These are phyloP conservation scores for Darksidea phi DNA, from an alignment of 495 filamentous ascomycete species.

Conservation along the genomic window DNA sequence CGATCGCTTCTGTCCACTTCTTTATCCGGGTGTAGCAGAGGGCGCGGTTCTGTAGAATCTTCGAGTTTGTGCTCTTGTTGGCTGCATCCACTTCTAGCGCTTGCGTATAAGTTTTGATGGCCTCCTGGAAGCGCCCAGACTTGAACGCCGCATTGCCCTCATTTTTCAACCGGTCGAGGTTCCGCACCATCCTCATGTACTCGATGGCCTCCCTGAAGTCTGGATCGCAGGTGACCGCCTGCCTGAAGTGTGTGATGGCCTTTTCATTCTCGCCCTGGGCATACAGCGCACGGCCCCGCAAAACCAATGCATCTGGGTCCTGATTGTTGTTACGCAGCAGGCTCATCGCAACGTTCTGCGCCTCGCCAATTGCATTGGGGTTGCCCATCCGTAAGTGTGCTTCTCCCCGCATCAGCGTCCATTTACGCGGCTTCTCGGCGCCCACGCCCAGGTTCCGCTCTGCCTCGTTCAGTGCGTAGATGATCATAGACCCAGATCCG, in stretches of 20 bases:
- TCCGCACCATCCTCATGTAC: constrained; percentile 80
- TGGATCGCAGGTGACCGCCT: constrained; percentile 86
- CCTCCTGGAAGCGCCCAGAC: constrained; percentile 70
- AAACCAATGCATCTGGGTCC: constrained; percentile 89
- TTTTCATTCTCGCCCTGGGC: constrained; percentile 91
- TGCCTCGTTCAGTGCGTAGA: constrained; percentile 88
- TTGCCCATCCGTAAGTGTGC: constrained; percentile 94
- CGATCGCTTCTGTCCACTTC: constrained; percentile 72
- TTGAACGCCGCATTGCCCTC: constrained; percentile 92
- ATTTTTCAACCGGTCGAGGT: constrained; percentile 89
- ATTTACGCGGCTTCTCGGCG: constrained; percentile 80
- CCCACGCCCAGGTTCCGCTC: constrained; percentile 71
- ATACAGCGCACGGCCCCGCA: constrained; percentile 85
- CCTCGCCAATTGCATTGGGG: constrained; percentile 82
- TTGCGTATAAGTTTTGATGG: constrained; percentile 77
- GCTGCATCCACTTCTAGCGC: constrained; percentile 83
- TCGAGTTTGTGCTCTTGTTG: constrained; percentile 92
- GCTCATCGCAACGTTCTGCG: constrained; percentile 85
- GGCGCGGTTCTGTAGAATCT: constrained; percentile 89
- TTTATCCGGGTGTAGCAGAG: constrained; percentile 76
- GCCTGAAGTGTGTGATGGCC: constrained; percentile 86
- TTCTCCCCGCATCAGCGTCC: constrained; percentile 88
- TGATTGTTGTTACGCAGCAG: constrained; percentile 80
- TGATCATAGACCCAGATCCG: constrained; percentile 79
- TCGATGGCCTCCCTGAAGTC: constrained; percentile 83